Base-by-base conservation (phyloP, 1,284 basidiomycete genomes). In the Apiotrichum brassicae region DNA sequence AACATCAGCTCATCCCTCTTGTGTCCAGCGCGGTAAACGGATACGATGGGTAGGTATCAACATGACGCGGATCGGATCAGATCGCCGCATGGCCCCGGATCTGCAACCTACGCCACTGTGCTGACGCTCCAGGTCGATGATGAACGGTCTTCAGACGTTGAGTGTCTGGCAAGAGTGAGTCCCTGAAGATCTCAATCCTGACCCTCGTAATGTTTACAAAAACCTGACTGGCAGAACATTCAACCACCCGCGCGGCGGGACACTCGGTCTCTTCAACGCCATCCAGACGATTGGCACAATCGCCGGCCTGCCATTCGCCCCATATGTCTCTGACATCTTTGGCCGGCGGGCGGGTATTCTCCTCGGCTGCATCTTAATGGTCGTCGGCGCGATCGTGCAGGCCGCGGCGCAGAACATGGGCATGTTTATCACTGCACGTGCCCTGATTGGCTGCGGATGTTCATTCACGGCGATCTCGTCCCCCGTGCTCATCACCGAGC, bases 401-500 rank as follows among this genome's bases (percentile, higher is more conserved):
- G 60, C 62, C 1, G 60, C 56, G 13, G 53, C 60, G 0, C 78
- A 82, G 53, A 84, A 81, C 49, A 78, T 86, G 22, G 79, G 80
- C 59, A 86, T 87, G 84, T 90, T 89, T 58, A 64, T 68, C 35
- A 61, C 63, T 30, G 48, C 52, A 6, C 57, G 66, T 34, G 49
- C 85, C 76, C 72, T 87, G 54, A 84, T 89, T 58, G 86, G 86
- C 46, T 50, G 49, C 20, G 86, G 87, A 26, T 55, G 62, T 26
- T 53, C 58, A 19, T 54, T 63, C 46, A 53, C 61, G 28, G 48
- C 40, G 36, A 11, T 46, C n/a, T 79, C 85, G 34, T 83, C 84
- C 4, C 84, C 84, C 12, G 78, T 86, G 76, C 72, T 87, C 70
- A 81, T 87, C 49, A 82, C 84, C 33, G 87, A 89, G 66, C 73